Conservation (phyloP, 495 filamentous ascomycete species). For the Zalerion maritima region DNA sequence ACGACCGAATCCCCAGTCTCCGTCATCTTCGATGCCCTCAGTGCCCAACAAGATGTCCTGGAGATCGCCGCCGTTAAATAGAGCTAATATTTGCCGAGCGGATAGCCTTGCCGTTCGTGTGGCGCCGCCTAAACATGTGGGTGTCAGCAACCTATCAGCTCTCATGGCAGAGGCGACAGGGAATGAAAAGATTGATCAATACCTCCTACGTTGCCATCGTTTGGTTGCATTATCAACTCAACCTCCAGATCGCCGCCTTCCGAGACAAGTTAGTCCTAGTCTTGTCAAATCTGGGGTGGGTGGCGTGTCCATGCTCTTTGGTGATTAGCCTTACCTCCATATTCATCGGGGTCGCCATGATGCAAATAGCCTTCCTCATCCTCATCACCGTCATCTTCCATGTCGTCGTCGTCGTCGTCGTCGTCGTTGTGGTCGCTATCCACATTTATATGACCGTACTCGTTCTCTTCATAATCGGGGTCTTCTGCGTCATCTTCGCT, state of each 20-base stretch:
- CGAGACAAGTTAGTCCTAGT: too few species aligned
- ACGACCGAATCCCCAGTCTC: conserved; percentile 12
- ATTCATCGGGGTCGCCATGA: background rate
- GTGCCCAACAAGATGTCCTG: conserved; percentile 12
- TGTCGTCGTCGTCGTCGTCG: background rate
- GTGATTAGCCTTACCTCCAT: conserved; percentile 1
- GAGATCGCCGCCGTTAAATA: conserved; percentile 22
- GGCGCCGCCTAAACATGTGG: too few species aligned
- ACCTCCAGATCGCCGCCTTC: too few species aligned
- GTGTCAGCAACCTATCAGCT: background rate
- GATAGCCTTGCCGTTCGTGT: background rate
- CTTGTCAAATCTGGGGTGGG: too few species aligned
- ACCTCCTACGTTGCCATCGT: conserved; percentile 1
- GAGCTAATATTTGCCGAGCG: conserved; percentile 21
- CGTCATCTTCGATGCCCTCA: too few species aligned
- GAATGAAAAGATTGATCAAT: conserved; percentile 1
- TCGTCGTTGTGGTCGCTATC: background rate
- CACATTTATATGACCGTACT: too few species aligned
- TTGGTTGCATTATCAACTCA: background rate
- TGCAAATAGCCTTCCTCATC: conserved; percentile 2
- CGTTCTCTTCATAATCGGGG: too few species aligned
- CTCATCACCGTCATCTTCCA: conserved; percentile 2
- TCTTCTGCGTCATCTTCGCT: conserved; percentile 2
- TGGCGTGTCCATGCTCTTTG: background rate
- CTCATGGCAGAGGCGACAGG: background rate